Evolutionary conservation across 192 early-diverging fungal species (phyloP), one percentile per base, ranked within the genome.

Genomic region (Rhizoclosmatium globosum): DNA sequence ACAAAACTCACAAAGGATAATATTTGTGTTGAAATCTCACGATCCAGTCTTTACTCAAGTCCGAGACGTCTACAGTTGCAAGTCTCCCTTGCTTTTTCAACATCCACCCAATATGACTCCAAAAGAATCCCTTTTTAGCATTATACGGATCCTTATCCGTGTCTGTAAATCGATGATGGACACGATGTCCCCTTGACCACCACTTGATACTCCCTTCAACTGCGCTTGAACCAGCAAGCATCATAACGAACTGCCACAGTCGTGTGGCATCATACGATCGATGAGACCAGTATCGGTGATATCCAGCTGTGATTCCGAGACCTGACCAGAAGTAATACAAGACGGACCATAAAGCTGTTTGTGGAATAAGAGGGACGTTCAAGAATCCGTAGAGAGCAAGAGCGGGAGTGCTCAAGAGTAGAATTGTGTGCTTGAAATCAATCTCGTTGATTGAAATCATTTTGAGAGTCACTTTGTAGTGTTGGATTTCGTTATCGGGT

Each of bases 311-410:
- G 76, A 89, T 88, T 42, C 87, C 95, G 46, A 96, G 82, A 0
- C 94, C 95, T 11, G 94, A 95, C 47, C 90, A 73, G 66, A 90
- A 91, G 78, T 95, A 95, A 76, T 90, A 95, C 1, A 87, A 45
- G 39, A 92, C 50, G 3, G 91, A 79, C 84, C 92, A 95, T 68
- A 93, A 79, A 48, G 91, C 74, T 3, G 96, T 98, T 85, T 93
- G 90, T n/a, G 64, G 61, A 45, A 80, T 79, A 56, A 96, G 72
- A 47, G 90, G 84, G 11, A 94, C 94, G 58, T 91, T 95, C 42
- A 92, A 78, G 53, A 93, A 59, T 75, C 94, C 94, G 77, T 96
- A 96, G 45, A 96, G 70, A 47, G 93, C 93, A 57, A 95, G 83
- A 45, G 95, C 66, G 42, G 97, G 97, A 9, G 94, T 86, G 67